Base-by-base conservation (phyloP, 768 basidiomycete genomes). In the Termitomyces sp. region DNA sequence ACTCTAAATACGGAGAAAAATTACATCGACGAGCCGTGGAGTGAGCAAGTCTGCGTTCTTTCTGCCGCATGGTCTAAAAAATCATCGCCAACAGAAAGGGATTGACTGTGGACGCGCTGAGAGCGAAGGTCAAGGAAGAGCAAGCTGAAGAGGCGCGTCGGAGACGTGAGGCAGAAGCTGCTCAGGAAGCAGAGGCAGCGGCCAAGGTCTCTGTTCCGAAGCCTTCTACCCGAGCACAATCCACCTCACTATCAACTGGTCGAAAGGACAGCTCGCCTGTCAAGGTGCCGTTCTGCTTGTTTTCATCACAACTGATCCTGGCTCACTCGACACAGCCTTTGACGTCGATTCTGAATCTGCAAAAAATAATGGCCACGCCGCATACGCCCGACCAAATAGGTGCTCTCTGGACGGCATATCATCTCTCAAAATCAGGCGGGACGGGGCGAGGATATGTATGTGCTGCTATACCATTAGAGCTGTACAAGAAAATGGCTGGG, bases 401-500 rank as follows among this genome's bases (percentile, higher is more conserved):
- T 4, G 80, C 87, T 0, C 78, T 98, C 0, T 98, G 96, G 96
- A 91, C 85, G 3, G 81, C 90, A 0, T 98, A 95, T 67, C 95
- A 98, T 69, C 81, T 84, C 15, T 85, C 89, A 4, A 86, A 91
- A 33, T 88, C 91, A 1, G 79, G 83, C 11, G 86, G 92, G 0
- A 91, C 92, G 0, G 89, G 91, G 16, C 86, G 89, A 37, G 92
- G 91, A 11, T 94, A 83, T 69, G 80, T 98, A 31, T 95, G 89
- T 59, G 96, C 96, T 2, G 77, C 87, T 6, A 79, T 97, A 18
- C 88, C 95, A 1, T 62, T 88, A 54, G 78, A 81, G 7, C 80
- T 83, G 15, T 97, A 98, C 74, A 67, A 78, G 18, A 80, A 81
- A 63, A 91, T 98, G 90, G 69, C 81, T 27, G 64, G 65, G 31